A percentile compares a stretch with the other conserved stretches of the same genome.
Conservation (phyloP, 345 rosid genomes). For the Pugionium cornutum region DNA sequence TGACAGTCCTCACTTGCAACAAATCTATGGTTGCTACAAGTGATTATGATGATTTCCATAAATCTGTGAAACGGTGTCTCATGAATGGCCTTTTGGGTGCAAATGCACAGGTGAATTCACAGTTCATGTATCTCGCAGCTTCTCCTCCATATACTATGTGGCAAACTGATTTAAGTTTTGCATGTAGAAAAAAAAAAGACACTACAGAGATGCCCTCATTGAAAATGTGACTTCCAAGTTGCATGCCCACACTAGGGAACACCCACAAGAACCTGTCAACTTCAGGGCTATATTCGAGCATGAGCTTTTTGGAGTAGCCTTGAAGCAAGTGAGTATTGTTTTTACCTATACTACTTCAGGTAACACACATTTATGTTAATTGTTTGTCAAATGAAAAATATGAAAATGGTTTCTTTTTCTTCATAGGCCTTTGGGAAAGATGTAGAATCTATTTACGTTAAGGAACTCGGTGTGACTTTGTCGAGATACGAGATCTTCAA, state of each 20-base stretch:
- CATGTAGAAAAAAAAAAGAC: slow-evolving; percentile 54
- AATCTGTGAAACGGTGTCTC: slow-evolving; percentile 55
- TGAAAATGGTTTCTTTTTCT: background rate
- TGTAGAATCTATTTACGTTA: slow-evolving; percentile 60
- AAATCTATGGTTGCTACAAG: slow-evolving; percentile 88
- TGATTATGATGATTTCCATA: slow-evolving; percentile 81
- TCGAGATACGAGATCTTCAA: slow-evolving; percentile 57
- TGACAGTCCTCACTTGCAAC: slow-evolving; percentile 61
- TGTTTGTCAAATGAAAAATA: background rate
- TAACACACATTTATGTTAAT: background rate
- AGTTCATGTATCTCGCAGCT: background rate
- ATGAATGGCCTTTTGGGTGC: slow-evolving; percentile 60
- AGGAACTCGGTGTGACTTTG: slow-evolving; percentile 61
- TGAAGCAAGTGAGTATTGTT: slow-evolving; percentile 64
- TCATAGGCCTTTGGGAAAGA: slow-evolving; percentile 69
- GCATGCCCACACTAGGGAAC: slow-evolving; percentile 41
- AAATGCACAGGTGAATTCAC: slow-evolving; percentile 67
- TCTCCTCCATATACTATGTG: background rate
- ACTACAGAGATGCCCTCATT: slow-evolving; percentile 62
- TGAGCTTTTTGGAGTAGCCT: slow-evolving; percentile 66
- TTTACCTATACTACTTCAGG: background rate
- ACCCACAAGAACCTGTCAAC: slow-evolving; percentile 52
- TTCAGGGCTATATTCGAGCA: slow-evolving; percentile 73
- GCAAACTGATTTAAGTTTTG: background rate
- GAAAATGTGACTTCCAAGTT: slow-evolving; percentile 50